Conservation (phyloP, 176 grass and related monocot species). For the Hordeum marinum region DNA sequence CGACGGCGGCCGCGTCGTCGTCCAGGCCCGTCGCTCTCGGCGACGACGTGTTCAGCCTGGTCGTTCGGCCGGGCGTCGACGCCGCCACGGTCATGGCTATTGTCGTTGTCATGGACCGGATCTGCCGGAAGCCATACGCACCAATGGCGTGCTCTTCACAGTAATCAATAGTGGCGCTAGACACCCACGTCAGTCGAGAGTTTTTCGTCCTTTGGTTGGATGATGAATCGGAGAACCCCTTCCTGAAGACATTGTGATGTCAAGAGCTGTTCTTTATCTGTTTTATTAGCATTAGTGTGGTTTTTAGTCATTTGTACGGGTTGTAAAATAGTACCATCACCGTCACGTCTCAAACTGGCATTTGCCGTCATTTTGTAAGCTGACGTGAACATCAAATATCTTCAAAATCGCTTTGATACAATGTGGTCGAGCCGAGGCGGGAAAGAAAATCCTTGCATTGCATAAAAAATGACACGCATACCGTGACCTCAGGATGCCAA, state of each 20-base stretch:
- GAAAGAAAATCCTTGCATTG: too few relatives aligned
- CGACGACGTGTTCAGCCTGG: conserved; percentile 87
- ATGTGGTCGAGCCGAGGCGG: too few relatives aligned
- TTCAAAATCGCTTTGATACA: neutral
- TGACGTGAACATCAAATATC: neutral
- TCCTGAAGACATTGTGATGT: neutral
- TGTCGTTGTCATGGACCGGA: conserved; percentile 83
- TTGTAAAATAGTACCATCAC: neutral
- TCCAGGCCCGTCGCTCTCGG: conserved; percentile 41
- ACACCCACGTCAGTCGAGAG: neutral
- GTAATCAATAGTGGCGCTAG: neutral
- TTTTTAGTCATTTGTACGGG: neutral
- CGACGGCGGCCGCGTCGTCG: neutral
- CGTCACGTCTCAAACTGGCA: neutral
- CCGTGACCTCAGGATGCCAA: neutral
- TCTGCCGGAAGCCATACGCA: conserved; percentile 40
- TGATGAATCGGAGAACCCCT: neutral
- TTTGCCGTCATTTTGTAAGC: neutral
- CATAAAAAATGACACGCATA: neutral
- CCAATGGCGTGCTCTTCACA: conserved; percentile 47
- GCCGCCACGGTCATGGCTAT: conserved; percentile 66
- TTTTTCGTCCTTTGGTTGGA: neutral
- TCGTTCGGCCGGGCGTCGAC: conserved; percentile 52
- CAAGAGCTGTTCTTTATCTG: neutral
- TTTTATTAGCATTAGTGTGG: neutral